Conservation (phyloP, 2,329 filamentous ascomycete species). For the Fusarium keratoplasticum region DNA sequence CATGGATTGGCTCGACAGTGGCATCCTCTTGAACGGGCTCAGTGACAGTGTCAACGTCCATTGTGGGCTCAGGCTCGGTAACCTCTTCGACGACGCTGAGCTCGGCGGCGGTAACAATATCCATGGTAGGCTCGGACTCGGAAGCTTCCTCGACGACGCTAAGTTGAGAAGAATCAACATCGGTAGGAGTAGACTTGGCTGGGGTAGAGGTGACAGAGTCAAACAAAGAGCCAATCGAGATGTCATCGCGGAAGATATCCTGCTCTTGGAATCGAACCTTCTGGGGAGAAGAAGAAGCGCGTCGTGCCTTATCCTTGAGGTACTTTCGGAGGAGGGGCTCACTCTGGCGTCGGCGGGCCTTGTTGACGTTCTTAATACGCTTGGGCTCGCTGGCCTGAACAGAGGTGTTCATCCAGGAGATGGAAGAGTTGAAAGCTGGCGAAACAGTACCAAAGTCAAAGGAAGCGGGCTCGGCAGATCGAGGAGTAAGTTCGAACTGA, state of each 20-base stretch:
- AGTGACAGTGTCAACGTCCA: not conserved
- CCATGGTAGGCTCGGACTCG: not conserved
- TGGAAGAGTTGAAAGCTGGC: conserved; percentile 40
- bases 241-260: conserved; percentile 28
- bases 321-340: conserved; percentile 49
- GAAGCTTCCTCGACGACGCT: not conserved
- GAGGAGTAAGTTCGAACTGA: conserved; percentile 13
- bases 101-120: not conserved
- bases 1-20: not conserved
- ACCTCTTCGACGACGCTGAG: not conserved
- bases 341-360: conserved; percentile 47
- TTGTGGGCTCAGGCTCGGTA: not conserved
- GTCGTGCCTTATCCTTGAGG: conserved; percentile 39
- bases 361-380: conserved; percentile 39
- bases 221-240: conserved; percentile 18
- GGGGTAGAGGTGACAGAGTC: conserved; percentile 2
- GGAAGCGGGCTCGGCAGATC: conserved; percentile 14
- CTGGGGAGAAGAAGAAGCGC: conserved; percentile 46
- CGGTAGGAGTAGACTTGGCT: not conserved
- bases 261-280: conserved; percentile 40
- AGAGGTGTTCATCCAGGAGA: conserved; percentile 44
- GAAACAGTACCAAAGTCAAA: conserved; percentile 47
- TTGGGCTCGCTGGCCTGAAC: conserved; percentile 32
- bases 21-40: not conserved
- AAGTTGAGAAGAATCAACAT: not conserved